Percentiles rank a stretch among this genome's conserved stretches.
These are phyloP conservation scores for Neofusicoccum parvum DNA, from an alignment of 2,329 filamentous ascomycete genomes.

Conservation along the genomic window DNA sequence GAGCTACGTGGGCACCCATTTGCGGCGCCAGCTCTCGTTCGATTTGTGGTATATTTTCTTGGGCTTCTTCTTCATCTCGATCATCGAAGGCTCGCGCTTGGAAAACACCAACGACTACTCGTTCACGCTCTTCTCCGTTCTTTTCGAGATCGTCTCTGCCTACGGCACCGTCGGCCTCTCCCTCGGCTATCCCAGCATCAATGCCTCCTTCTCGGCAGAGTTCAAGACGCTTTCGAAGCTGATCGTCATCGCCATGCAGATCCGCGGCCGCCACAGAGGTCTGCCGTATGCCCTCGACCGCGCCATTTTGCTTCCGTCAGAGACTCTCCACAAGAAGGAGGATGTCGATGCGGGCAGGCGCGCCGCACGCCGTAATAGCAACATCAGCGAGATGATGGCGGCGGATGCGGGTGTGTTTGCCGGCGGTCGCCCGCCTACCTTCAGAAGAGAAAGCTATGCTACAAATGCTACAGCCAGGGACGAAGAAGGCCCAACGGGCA, in stretches of 20 bases:
- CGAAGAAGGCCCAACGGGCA: slow-evolving; percentile 2
- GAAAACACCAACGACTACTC: slow-evolving; percentile 59
- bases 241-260: slow-evolving; percentile 67
- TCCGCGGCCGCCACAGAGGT: slow-evolving; percentile 66
- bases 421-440: not conserved
- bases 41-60: slow-evolving; percentile 97
- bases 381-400: slow-evolving; percentile 24
- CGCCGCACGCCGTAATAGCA: slow-evolving; percentile 31
- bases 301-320: slow-evolving; percentile 68
- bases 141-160: slow-evolving; percentile 46
- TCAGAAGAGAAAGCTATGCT: not conserved
- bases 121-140: slow-evolving; percentile 52
- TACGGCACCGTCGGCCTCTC: slow-evolving; percentile 87
- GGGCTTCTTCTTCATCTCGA: slow-evolving; percentile 88
- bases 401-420: slow-evolving; percentile 17
- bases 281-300: slow-evolving; percentile 69
- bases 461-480: not conserved
- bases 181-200: slow-evolving; percentile 74
- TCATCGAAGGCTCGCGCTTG: slow-evolving; percentile 77
- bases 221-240: slow-evolving; percentile 73
- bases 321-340: slow-evolving; percentile 64
- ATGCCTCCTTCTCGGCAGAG: slow-evolving; percentile 80
- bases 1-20: slow-evolving; percentile 87
- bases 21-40: slow-evolving; percentile 91
- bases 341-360: slow-evolving; percentile 53